Percentiles rank a stretch among this genome's conserved stretches.
Conservation (phyloP, 129 eudicot genomes). For the Chrysanthemum seticuspe region DNA sequence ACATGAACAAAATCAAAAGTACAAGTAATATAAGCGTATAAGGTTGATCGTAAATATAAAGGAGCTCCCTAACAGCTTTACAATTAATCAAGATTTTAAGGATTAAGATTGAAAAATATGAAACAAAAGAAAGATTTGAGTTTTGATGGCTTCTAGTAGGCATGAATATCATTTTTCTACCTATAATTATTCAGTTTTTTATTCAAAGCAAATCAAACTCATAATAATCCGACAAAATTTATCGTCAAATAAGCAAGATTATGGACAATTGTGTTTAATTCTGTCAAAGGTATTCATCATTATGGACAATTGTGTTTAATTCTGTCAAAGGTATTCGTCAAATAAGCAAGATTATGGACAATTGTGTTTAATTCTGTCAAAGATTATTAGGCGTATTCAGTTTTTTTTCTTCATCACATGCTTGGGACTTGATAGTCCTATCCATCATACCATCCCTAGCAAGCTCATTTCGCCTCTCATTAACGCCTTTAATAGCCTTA, state of each 20-base stretch:
- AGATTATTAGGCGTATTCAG: no score
- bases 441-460: background rate
- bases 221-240: background rate
- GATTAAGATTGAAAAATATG: no score
- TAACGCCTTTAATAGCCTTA: background rate
- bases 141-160: no score
- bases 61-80: no score
- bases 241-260: background rate
- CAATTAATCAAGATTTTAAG: no score
- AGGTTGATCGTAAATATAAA: no score
- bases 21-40: no score
- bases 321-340: no score
- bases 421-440: constrained; percentile 3
- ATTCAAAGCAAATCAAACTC: background rate
- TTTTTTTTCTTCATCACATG: constrained; percentile 4
- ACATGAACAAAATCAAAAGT: no score
- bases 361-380: background rate
- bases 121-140: no score
- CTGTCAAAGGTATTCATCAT: background rate
- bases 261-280: background rate
- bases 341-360: constrained; percentile 9
- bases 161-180: no score
- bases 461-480: background rate
- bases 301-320: no score
- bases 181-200: background rate